phyloP scores from a whole-genome alignment of 352 stramenopile species.

The Pythium grandisporangium region DNA sequence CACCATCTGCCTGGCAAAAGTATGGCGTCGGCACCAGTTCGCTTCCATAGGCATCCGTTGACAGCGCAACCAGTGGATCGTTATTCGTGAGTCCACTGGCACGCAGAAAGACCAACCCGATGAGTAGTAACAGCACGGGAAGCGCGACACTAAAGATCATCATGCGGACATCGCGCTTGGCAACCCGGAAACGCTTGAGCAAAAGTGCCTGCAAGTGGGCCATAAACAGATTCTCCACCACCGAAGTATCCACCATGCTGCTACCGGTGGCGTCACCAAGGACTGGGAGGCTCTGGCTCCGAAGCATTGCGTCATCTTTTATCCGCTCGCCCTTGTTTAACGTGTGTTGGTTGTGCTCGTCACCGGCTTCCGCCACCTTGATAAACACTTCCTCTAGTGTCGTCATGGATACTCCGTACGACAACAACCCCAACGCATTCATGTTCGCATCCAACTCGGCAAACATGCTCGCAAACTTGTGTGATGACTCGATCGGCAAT shows the following conservation, averaged over 20 bases:
- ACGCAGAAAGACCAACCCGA: constrained; percentile 61
- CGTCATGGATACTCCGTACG: constrained; percentile 86
- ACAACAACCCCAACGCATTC: constrained; percentile 27
- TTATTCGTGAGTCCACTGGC: constrained; percentile 22
- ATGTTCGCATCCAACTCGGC: constrained; percentile 44
- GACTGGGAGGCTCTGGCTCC: no score
- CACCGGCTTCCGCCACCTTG: constrained; percentile 65
- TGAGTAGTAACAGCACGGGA: constrained; percentile 63
- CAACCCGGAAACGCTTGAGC: constrained; percentile 77
- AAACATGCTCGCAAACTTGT: constrained; percentile 61
- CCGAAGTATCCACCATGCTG: constrained; percentile 17
- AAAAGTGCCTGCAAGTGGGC: constrained; percentile 78
- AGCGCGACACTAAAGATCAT: constrained; percentile 53
- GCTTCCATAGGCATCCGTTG: no score
- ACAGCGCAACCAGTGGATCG: constrained; percentile 26
- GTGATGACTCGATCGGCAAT: constrained; percentile 47
- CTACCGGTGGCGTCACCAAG: constrained; percentile 15
- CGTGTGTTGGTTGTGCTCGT: constrained; percentile 43
- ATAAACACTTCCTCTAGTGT: constrained; percentile 89
- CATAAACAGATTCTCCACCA: constrained; percentile 52
- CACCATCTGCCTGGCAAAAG: no score
- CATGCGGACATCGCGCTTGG: constrained; percentile 84
- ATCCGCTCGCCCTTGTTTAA: constrained; percentile 20
- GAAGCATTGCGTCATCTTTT: constrained; percentile 2
- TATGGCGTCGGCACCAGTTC: no score